Conservation (phyloP, 2,329 filamentous ascomycete genomes). For the Cladosporium sp. region DNA sequence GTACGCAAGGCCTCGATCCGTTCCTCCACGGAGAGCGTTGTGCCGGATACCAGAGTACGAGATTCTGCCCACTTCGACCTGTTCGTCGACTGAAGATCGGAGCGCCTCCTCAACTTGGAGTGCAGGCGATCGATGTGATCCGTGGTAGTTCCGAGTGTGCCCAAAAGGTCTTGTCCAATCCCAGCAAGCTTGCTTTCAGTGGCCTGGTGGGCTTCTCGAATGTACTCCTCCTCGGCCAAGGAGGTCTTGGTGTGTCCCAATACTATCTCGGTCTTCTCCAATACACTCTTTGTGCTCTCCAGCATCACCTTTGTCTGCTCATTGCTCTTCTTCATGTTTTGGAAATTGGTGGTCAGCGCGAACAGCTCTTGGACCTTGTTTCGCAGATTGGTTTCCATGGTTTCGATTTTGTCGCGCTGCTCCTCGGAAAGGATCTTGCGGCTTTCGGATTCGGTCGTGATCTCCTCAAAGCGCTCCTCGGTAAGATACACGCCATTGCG, state of each 20-base stretch:
- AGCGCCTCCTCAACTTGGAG: conserved; percentile 80
- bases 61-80: conserved; percentile 73
- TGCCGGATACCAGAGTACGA: conserved; percentile 68
- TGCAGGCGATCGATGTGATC: conserved; percentile 76
- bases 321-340: conserved; percentile 82
- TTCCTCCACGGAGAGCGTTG: conserved; percentile 72
- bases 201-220: conserved; percentile 78
- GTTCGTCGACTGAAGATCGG: conserved; percentile 77
- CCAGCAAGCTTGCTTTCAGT: conserved; percentile 74
- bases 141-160: conserved; percentile 72
- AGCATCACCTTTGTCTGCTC: conserved; percentile 69
- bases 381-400: conserved; percentile 81
- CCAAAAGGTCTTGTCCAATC: conserved; percentile 72
- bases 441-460: conserved; percentile 88
- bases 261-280: conserved; percentile 85
- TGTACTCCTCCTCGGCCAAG: conserved; percentile 71
- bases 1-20: conserved; percentile 68
- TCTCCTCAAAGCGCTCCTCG: conserved; percentile 82
- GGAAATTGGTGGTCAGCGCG: conserved; percentile 78
- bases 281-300: conserved; percentile 72
- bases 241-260: conserved; percentile 70
- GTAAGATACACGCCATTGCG: conserved; percentile 94
- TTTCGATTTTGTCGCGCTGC: conserved; percentile 85
- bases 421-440: conserved; percentile 87
- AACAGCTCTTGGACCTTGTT: conserved; percentile 95